These are phyloP conservation scores for Aspergillus udagawae DNA, from an alignment of 2,329 filamentous ascomycete species.

Conservation along the genomic window DNA sequence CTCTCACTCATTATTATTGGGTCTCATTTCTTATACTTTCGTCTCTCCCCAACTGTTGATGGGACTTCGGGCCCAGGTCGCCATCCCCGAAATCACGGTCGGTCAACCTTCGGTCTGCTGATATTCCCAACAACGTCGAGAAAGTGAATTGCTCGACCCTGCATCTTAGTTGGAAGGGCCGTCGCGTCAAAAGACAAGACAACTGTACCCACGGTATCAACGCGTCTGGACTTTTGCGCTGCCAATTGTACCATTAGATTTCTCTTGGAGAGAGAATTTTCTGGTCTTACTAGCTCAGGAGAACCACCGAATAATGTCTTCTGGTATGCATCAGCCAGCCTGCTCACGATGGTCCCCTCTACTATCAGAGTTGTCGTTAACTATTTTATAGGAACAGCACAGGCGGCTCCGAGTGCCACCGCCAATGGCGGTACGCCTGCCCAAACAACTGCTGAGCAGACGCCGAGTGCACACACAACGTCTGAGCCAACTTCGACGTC, in stretches of 20 bases:
- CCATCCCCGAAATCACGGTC: not conserved
- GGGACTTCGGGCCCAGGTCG: not conserved
- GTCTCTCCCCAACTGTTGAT: not conserved
- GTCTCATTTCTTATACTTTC: not conserved
- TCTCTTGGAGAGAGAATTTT: not conserved
- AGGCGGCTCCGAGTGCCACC: conserved; percentile 5
- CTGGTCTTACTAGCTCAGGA: not conserved
- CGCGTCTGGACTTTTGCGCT: not conserved
- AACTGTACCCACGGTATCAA: not conserved
- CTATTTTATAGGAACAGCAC: conserved; percentile 1
- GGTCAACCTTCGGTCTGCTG: not conserved
- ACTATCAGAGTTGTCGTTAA: not conserved
- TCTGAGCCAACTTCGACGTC: conserved; percentile 13
- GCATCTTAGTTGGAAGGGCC: not conserved
- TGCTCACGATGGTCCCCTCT: not conserved
- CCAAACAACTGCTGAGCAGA: conserved; percentile 9
- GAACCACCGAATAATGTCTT: not conserved
- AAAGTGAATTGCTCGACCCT: not conserved
- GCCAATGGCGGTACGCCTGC: conserved; percentile 10
- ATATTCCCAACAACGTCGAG: not conserved
- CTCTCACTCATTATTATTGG: not conserved
- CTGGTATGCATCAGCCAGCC: not conserved
- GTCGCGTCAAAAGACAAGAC: not conserved
- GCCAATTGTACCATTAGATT: not conserved
- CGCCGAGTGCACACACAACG: conserved; percentile 11